Base-by-base conservation (phyloP, 768 basidiomycete genomes). In the Mycena metata region DNA sequence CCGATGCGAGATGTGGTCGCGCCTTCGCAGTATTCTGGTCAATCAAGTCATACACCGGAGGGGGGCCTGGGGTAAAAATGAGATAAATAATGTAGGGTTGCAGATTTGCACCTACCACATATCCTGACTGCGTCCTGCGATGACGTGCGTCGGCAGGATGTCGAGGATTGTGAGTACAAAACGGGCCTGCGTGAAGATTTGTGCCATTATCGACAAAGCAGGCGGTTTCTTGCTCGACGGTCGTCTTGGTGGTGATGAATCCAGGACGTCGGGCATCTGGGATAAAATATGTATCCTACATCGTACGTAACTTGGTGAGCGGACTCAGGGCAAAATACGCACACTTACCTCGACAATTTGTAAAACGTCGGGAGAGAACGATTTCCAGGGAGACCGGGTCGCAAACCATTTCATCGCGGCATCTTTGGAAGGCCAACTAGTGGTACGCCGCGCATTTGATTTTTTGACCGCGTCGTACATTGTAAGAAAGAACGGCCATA, bases 191-290 rank as follows among this genome's bases (percentile, higher is more conserved):
- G 15, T 49, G 52, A 36, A 71, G 66, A 9, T 71, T 47, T 6
- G 71, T 72, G 24, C 73, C 71, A 33, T 72, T 64, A 52, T 74
- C 69, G 15, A 73, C 45, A 21, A 72, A 74, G 42, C 58, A 61
- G 6, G 72, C 72, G 1, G 67, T 74, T 63, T 74, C 74, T 43
- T 74, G 72, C 57, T 74, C 69, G 30, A 73, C 59, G 12, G 62
- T 73, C 23, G 74, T 75, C 65, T 75, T 75, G 13, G 68, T 75
- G 15, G 72, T 69, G n/a, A 75, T 47, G 24, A 47, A 67, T 17
- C 62, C 58, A 17, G 62, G 63, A 35, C 51, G 43, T 13, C 43
- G 36, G 11, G 43, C 33, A 59, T 69, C 62, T 56, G 62, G 58
- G 16, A 69, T 60, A 24, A 69, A 60, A 21, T 64, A 64, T 7